Conservation (phyloP, 1,284 basidiomycete species). For the Ganoderma lucidum region DNA sequence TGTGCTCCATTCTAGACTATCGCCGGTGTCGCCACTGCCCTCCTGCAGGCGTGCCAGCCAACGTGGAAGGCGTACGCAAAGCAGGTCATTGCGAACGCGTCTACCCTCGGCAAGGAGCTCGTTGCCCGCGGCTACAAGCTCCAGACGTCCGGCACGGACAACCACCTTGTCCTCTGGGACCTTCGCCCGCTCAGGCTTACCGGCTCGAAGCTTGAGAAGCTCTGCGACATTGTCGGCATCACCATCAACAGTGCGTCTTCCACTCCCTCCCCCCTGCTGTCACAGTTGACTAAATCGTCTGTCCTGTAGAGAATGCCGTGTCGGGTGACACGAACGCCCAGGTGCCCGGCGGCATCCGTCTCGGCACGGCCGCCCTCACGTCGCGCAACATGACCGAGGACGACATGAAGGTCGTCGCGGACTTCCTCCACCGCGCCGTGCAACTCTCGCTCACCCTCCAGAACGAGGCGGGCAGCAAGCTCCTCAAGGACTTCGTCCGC, state of each 20-base stretch:
- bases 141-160: slow-evolving; percentile 97
- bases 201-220: slow-evolving; percentile 98
- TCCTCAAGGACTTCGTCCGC: slow-evolving; percentile 95
- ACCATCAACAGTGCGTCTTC: slow-evolving; percentile 86
- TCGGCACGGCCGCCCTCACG: slow-evolving; percentile 95
- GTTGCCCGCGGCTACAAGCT: slow-evolving; percentile 90
- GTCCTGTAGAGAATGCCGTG: slow-evolving; percentile 87
- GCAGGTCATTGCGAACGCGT: slow-evolving; percentile 92
- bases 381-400: slow-evolving; percentile 93
- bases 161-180: slow-evolving; percentile 99
- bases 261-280: slow-evolving; percentile 9
- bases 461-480: slow-evolving; percentile 94
- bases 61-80: slow-evolving; percentile 94
- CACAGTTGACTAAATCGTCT: neutral
- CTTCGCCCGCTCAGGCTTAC: slow-evolving; percentile 95
- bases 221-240: slow-evolving; percentile 97
- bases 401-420: slow-evolving; percentile 89
- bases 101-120: slow-evolving; percentile 77
- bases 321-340: slow-evolving; percentile 96
- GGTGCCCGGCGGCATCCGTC: slow-evolving; percentile 96
- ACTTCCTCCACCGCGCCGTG: slow-evolving; percentile 92
- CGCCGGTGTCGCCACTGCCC: slow-evolving; percentile 94
- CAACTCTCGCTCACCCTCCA: slow-evolving; percentile 89
- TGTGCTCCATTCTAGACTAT: slow-evolving; percentile 73
- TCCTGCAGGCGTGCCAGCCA: slow-evolving; percentile 93